Evolutionary conservation across 148 eudicot species (phyloP), one percentile per base, ranked within the genome.

Genomic region (Heliamphora exappendiculata): DNA sequence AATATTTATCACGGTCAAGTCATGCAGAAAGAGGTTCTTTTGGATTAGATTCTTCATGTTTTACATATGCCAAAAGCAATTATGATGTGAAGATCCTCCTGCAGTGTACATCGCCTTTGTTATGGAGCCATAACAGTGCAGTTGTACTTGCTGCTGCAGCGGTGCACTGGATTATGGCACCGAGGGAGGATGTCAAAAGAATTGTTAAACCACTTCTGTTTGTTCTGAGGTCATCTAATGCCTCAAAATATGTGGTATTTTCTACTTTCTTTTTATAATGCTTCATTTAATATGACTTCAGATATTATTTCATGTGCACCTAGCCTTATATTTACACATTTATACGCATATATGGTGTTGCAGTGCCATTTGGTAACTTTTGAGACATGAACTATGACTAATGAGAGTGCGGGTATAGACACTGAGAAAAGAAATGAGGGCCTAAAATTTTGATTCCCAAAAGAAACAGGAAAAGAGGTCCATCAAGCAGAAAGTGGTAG

Each of bases 111-210:
- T 89, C 83, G n/a, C 99, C 99, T 53, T 88, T 96, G 70, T 84
- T 96, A 77, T 96, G 99, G 99, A 93, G 98, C 86, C 96, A 89
- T 65, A 96, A 96, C 73, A 91, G 98, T 85, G 98, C 97, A 16
- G 99, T 96, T 66, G 94, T 96, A 79, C 91, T 96, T 81, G 98
- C 98, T 76, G 97, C 99, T 86, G 91, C 95, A 59, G 99, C 94
- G 67, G 88, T 96, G 70, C 99, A 96, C 83, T 96, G 99, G 99
- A 93, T 96, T 73, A 88, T 96, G 97, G 91, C 99, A 75, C 91
- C 99, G 58, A 88, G 76, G 83, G 89, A 90, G 84, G 86, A 89
- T 73, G 70, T 93, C n/a, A 65, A 75, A 73, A 89, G 82, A 86
- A 93, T 96, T 78, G 97, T 89, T 66, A 93, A 96, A 78, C 99